These are phyloP conservation scores for Aspergillus sclerotioniger DNA, from an alignment of 495 filamentous ascomycete species.

Conservation along the genomic window DNA sequence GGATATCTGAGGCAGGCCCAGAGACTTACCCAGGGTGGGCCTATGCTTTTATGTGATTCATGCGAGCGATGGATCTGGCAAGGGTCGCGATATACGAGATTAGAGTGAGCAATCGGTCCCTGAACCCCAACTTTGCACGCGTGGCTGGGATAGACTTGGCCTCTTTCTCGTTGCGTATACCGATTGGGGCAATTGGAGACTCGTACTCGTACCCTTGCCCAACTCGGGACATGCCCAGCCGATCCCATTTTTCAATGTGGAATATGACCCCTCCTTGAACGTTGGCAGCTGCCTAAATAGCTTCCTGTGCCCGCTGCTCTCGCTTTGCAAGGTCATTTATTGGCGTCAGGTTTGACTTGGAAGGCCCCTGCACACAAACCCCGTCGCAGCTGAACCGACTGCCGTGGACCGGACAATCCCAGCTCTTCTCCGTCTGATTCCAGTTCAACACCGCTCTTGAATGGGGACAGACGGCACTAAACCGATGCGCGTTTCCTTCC, in stretches of 20 bases:
- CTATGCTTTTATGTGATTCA: slow-evolving; percentile 1
- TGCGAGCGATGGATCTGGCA: neutral
- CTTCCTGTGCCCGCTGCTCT: slow-evolving; percentile 1
- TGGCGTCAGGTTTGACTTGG: slow-evolving; percentile 34
- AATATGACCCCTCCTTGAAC: neutral
- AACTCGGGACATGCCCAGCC: neutral
- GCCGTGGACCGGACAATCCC: slow-evolving; percentile 53
- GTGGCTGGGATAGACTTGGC: neutral
- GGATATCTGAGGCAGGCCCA: no score
- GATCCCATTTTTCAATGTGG: neutral
- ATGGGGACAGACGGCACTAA: slow-evolving; percentile 57
- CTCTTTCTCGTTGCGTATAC: slow-evolving; percentile 3
- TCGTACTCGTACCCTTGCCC: slow-evolving; percentile 4
- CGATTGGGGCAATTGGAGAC: neutral
- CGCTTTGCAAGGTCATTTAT: slow-evolving; percentile 14
- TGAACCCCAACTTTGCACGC: neutral
- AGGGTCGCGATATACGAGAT: neutral
- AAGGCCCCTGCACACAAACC: slow-evolving; percentile 49
- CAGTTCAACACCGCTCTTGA: slow-evolving; percentile 54
- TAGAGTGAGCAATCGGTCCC: no score
- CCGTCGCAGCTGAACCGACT: slow-evolving; percentile 54
- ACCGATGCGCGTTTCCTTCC: slow-evolving; percentile 45
- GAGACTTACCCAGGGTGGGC: no score
- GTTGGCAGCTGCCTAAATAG: neutral
- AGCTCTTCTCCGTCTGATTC: slow-evolving; percentile 55